phyloP scores from a whole-genome alignment of 2,329 filamentous ascomycete genomes.

The Coniella vitis region DNA sequence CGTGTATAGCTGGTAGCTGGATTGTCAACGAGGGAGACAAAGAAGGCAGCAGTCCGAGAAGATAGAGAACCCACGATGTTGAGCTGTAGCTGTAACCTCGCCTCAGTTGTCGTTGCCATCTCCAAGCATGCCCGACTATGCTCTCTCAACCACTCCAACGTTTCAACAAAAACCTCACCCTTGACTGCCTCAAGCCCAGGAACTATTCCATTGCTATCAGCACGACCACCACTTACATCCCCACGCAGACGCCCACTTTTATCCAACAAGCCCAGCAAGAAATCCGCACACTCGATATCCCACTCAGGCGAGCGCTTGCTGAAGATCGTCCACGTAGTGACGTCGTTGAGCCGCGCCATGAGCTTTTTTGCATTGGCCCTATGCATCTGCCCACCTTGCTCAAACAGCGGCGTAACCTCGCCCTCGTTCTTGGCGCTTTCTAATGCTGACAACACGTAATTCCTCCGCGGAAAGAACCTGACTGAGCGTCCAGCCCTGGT shows the following conservation, averaged over 20 bases:
- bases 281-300: background rate
- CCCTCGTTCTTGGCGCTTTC: too few species aligned
- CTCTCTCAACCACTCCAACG: background rate
- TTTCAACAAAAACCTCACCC: background rate
- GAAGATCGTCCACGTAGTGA: background rate
- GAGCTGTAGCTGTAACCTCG: background rate
- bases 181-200: too few species aligned
- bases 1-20: background rate
- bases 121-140: background rate
- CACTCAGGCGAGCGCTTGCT: background rate
- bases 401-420: background rate
- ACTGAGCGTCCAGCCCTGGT: background rate
- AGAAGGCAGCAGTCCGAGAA: too few species aligned
- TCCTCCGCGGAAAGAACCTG: background rate
- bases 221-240: too few species aligned
- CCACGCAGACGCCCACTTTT: background rate
- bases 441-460: too few species aligned
- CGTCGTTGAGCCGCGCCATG: background rate
- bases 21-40: too few species aligned
- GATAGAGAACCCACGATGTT: slow-evolving; percentile 2
- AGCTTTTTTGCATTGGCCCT: background rate
- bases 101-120: background rate
- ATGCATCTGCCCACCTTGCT: background rate
- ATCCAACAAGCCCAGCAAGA: background rate
- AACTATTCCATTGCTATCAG: background rate